Conservation (phyloP, 75 land plant species). For the Cupressus sempervirens region DNA sequence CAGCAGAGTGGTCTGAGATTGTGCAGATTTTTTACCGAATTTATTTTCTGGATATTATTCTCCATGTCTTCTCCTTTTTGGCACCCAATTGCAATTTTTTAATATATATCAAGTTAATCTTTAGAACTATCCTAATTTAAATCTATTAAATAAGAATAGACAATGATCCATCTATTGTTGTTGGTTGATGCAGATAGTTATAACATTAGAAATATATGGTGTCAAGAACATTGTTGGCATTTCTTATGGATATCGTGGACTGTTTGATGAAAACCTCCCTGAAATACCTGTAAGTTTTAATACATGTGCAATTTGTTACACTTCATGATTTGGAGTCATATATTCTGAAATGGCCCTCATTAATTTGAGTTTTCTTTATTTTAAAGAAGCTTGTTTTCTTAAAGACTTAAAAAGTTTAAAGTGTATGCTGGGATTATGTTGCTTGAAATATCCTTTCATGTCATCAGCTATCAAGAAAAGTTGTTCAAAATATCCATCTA, state of each 20-base stretch:
- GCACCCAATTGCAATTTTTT: not conserved
- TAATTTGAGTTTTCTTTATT: not conserved
- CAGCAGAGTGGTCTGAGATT: not conserved
- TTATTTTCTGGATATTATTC: not conserved
- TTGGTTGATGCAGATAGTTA: constrained; percentile 62
- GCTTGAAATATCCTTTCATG: not conserved
- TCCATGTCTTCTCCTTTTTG: not conserved
- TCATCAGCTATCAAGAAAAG: constrained; percentile 60
- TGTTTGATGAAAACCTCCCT: constrained; percentile 46
- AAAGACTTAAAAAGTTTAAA: not conserved
- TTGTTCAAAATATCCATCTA: constrained; percentile 80
- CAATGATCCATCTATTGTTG: not conserved
- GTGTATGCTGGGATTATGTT: not conserved
- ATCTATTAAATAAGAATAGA: not conserved
- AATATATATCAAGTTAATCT: not conserved
- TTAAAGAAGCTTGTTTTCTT: not conserved
- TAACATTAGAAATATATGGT: constrained; percentile 89
- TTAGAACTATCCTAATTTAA: not conserved
- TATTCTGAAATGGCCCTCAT: not conserved
- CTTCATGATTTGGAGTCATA: not conserved
- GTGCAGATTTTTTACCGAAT: not conserved
- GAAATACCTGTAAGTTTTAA: constrained; percentile 49
- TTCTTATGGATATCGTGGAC: constrained; percentile 87
- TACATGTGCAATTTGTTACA: not conserved
- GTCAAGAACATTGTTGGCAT: constrained; percentile 81